Evolutionary conservation across 371 early-diverging fungal species (phyloP).

Genomic region (Haplosporangium sp.): DNA sequence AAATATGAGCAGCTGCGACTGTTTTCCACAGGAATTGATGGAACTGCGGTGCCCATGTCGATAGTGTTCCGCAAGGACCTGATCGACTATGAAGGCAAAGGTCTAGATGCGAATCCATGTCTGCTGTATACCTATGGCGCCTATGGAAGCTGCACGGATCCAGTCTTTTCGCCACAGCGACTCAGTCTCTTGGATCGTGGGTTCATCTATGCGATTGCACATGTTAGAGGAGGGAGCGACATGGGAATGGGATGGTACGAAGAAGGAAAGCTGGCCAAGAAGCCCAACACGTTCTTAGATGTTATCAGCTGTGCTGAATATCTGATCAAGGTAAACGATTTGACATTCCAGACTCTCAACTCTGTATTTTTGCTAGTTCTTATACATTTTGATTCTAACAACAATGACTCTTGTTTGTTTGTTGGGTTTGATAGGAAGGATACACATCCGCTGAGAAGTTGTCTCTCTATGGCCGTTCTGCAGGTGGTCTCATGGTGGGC

Average conservation of each 20-base stretch:
- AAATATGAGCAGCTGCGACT: slow-evolving; percentile 54
- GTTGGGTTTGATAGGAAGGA: slow-evolving; percentile 52
- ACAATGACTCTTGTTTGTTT: no score
- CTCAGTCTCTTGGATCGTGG: slow-evolving; percentile 67
- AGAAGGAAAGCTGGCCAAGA: slow-evolving; percentile 68
- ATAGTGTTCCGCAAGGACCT: slow-evolving; percentile 64
- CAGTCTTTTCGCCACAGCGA: slow-evolving; percentile 62
- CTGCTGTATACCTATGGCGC: slow-evolving; percentile 69
- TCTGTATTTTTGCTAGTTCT: no score
- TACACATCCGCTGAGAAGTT: slow-evolving; percentile 63
- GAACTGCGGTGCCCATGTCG: slow-evolving; percentile 67
- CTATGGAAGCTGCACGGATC: slow-evolving; percentile 64
- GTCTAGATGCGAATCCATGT: slow-evolving; percentile 58
- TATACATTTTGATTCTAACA: no score
- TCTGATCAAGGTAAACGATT: slow-evolving; percentile 56
- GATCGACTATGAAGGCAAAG: slow-evolving; percentile 42
- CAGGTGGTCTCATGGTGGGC: slow-evolving; percentile 71
- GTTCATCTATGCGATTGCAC: slow-evolving; percentile 74
- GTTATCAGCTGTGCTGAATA: slow-evolving; percentile 63
- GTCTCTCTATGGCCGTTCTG: slow-evolving; percentile 69
- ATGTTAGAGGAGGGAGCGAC: slow-evolving; percentile 72
- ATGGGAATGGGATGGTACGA: slow-evolving; percentile 71
- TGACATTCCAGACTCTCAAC: no score
- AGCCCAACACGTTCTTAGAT: slow-evolving; percentile 70
- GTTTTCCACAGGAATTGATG: slow-evolving; percentile 64